phyloP scores from a whole-genome alignment of 2,329 filamentous ascomycete genomes.

The Chrysoporthe austroafricana region DNA sequence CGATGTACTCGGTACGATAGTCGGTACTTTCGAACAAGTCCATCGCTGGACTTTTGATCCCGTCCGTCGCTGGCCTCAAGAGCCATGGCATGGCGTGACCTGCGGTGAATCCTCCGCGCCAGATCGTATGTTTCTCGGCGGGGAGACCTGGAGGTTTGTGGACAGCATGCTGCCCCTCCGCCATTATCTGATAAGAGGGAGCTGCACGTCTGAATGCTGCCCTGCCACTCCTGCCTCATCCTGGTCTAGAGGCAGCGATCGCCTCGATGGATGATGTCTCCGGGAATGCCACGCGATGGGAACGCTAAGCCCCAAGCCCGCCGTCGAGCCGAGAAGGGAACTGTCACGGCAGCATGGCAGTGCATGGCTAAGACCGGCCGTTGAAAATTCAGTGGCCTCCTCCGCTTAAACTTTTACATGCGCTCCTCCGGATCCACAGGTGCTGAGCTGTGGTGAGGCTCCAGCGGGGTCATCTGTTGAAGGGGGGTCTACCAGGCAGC shows the following conservation, averaged over 20 bases:
- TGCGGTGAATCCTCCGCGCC: background rate
- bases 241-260: background rate
- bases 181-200: background rate
- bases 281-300: background rate
- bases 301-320: background rate
- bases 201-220: constrained; percentile 3
- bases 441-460: background rate
- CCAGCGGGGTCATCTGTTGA: too few relatives aligned
- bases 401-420: background rate
- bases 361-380: background rate
- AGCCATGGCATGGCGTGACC: background rate
- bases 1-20: background rate
- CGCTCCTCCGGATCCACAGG: background rate
- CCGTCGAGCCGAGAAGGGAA: too few relatives aligned
- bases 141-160: background rate
- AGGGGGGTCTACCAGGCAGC: too few relatives aligned
- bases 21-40: background rate
- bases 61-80: background rate
- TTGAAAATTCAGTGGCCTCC: background rate
- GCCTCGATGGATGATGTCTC: background rate
- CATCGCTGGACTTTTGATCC: background rate
- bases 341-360: too few relatives aligned
- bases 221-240: background rate
- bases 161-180: background rate
- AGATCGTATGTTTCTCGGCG: constrained; percentile 13